Base-by-base conservation (phyloP, 306 rosid species). In the Acacia confusa region DNA sequence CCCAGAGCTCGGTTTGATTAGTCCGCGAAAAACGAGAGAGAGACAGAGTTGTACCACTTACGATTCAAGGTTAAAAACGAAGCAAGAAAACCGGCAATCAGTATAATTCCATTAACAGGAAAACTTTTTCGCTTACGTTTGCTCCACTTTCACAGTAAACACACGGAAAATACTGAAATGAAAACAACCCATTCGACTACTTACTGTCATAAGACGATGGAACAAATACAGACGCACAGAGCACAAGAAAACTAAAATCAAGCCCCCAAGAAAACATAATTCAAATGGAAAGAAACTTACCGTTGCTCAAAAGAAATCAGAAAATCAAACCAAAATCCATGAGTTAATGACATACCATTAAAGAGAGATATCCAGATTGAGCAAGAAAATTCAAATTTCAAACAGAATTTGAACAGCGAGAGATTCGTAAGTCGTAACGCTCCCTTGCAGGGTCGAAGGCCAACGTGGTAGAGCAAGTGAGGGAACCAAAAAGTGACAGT, bases 311-410 rank as follows among this genome's bases (percentile, higher is more conserved):
- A 6, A 9, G 12, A 22, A 53, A 61, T 11, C 8, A 3, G 7
- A 48, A 75, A 83, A 22, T n/a, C 13, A 69, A 57, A 72, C 77
- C 70, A 14, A 71, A 84, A 69, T 70, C 28, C 24, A 12, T 65
- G 71, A 83, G 80, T 83, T 79, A 80, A 76, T 66, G 41, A 81
- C 79, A 72, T 85, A 85, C 91, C 86, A 70, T 53, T 78, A 70
- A 80, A 69, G 75, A 55, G 55, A 24, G 75, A 27, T 60, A 76
- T 58, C 72, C 67, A 53, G 76, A 14, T 43, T 27, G 41, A 15
- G 47, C 38, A 36, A 8, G 43, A 6, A 63, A 10, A 77, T 87
- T 87, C 85, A 80, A 83, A 82, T 24, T 87, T 89, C 61, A 57
- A 80, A 87, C 64, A 27, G 77, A 48, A 72, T 72, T 72, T 50